phyloP scores from a whole-genome alignment of 1,139 yeast genomes.

The Lodderomyces parapsilosis region DNA sequence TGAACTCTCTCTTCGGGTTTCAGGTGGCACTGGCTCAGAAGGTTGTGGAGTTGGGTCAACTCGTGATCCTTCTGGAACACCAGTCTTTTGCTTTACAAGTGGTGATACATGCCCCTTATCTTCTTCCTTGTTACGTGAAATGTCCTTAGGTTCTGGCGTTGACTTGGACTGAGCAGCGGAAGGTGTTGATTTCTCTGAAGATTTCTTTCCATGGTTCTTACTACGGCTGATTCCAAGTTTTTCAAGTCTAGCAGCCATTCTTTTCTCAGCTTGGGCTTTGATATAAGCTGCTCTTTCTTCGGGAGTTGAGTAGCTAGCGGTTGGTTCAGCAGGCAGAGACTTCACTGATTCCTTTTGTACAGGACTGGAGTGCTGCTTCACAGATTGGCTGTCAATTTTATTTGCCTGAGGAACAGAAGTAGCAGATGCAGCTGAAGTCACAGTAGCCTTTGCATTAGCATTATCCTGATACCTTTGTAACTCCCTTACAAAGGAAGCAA shows the following conservation, averaged over 20 bases:
- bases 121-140: not conserved
- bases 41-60: not conserved
- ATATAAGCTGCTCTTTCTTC: conserved; percentile 81
- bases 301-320: conserved; percentile 30
- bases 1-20: not conserved
- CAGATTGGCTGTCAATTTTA: too few species aligned
- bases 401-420: not conserved
- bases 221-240: conserved; percentile 61
- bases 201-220: conserved; percentile 5
- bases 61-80: not conserved
- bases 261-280: conserved; percentile 86
- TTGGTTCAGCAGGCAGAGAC: conserved; percentile 5
- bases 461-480: conserved; percentile 22
- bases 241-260: conserved; percentile 88
- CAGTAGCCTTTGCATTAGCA: not conserved
- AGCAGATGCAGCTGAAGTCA: too few species aligned
- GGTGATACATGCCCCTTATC: not conserved
- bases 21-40: not conserved
- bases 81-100: not conserved
- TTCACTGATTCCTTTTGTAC: conserved; percentile 8
- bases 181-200: conserved; percentile 4
- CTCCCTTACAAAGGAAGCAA: conserved; percentile 59
- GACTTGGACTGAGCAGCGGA: not conserved
- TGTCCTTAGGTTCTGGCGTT: conserved; percentile 3
- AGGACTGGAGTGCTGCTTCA: too few species aligned